Conservation (phyloP, 805 yeast genomes). For the Sugiyamaella qingdaonensis region DNA sequence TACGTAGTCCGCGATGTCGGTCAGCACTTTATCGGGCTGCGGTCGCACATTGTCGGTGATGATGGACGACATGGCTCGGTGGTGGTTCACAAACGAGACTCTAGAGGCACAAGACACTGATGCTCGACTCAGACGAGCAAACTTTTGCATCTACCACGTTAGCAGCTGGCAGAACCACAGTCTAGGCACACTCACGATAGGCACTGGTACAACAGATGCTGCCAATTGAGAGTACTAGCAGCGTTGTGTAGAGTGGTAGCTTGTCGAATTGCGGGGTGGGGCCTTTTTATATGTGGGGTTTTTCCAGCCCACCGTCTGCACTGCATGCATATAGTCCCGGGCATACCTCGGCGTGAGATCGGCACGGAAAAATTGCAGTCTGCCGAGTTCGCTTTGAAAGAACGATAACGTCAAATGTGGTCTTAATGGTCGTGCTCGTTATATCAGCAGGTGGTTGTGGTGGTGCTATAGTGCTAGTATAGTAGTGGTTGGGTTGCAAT, state of each 20-base stretch:
- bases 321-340: neutral
- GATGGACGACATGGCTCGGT: constrained; percentile 20
- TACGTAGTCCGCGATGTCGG: constrained; percentile 48
- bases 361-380: neutral
- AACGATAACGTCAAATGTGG: no score
- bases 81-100: neutral
- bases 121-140: neutral
- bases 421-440: no score
- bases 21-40: constrained; percentile 45
- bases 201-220: no score
- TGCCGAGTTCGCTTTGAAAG: no score
- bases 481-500: no score
- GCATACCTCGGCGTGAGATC: neutral
- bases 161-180: no score
- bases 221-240: no score
- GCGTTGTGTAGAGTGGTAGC: no score
- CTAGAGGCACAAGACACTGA: neutral
- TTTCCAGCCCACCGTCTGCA: neutral
- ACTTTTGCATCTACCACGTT: neutral
- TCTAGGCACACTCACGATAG: no score
- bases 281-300: neutral
- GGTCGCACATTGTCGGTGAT: constrained; percentile 48
- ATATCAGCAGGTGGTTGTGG: no score
- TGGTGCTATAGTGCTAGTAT: no score
- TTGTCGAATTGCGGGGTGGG: neutral